These are phyloP conservation scores for Neurospora cerealis DNA, from an alignment of 495 filamentous ascomycete genomes.

Conservation along the genomic window DNA sequence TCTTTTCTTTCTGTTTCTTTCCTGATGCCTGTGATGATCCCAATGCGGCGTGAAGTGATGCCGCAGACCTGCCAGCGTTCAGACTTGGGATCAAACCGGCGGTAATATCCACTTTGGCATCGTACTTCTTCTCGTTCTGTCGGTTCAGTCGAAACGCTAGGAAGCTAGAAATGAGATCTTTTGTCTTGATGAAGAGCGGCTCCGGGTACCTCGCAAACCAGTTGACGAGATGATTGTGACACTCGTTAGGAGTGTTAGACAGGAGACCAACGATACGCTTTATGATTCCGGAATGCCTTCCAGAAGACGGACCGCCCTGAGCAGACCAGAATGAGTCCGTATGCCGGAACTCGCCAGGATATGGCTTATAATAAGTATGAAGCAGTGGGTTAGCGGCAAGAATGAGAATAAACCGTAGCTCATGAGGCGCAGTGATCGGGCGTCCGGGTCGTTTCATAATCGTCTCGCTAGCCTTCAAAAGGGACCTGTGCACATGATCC, in stretches of 20 bases:
- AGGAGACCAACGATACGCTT: slow-evolving; percentile 78
- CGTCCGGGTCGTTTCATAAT: slow-evolving; percentile 78
- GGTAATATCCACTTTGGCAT: slow-evolving; percentile 44
- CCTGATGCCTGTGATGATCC: slow-evolving; percentile 33
- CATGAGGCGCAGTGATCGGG: slow-evolving; percentile 55
- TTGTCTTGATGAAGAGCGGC: slow-evolving; percentile 55
- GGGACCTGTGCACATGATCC: slow-evolving; percentile 52
- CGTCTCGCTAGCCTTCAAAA: slow-evolving; percentile 76
- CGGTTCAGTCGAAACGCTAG: slow-evolving; percentile 72
- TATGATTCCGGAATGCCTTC: slow-evolving; percentile 69
- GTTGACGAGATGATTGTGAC: slow-evolving; percentile 72
- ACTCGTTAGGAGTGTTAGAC: slow-evolving; percentile 63
- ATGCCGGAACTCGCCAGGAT: slow-evolving; percentile 21
- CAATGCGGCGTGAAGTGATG: slow-evolving; percentile 67
- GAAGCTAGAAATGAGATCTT: slow-evolving; percentile 70
- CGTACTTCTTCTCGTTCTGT: slow-evolving; percentile 59
- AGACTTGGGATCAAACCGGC: slow-evolving; percentile 64
- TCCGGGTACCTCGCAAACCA: slow-evolving; percentile 74
- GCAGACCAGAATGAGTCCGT: slow-evolving; percentile 1
- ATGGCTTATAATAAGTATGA: slow-evolving; percentile 33
- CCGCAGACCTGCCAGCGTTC: slow-evolving; percentile 48
- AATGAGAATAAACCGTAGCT: slow-evolving; percentile 75
- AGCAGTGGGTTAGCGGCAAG: slow-evolving; percentile 75
- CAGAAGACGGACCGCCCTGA: slow-evolving; percentile 23
- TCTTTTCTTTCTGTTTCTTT: slow-evolving; percentile 43